Percentiles rank a stretch among this genome's conserved stretches.
phyloP scores from a whole-genome alignment of 2,329 filamentous ascomycete species.

The Aspergillus eucalypticola region DNA sequence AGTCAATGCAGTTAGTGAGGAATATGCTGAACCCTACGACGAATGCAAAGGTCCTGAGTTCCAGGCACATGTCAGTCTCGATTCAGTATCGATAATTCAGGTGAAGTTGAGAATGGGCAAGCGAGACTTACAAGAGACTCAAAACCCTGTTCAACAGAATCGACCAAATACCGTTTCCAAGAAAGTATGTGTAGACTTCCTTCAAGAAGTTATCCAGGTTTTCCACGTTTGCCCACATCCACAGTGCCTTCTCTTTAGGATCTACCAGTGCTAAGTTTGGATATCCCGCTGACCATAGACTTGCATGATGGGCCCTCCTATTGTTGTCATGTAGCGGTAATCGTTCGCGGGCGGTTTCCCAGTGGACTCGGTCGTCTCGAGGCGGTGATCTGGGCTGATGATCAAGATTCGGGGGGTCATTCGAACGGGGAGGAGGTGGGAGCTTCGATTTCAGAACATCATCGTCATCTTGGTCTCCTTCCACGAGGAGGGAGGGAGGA shows the following conservation, averaged over 20 bases:
- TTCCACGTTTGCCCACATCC: slow-evolving; percentile 88
- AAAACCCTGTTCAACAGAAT: slow-evolving; percentile 72
- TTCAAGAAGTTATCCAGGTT: slow-evolving; percentile 86
- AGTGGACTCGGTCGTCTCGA: slow-evolving; percentile 48
- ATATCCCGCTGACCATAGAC: slow-evolving; percentile 31
- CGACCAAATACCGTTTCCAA: slow-evolving; percentile 80
- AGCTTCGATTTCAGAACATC: slow-evolving; percentile 42
- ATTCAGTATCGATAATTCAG: background rate
- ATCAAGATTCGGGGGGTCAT: slow-evolving; percentile 25
- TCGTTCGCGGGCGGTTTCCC: slow-evolving; percentile 51
- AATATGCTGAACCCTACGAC: slow-evolving; percentile 81
- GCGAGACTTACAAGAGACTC: slow-evolving; percentile 65
- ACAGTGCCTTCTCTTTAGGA: slow-evolving; percentile 77
- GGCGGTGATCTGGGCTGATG: slow-evolving; percentile 45
- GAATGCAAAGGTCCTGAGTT: slow-evolving; percentile 73
- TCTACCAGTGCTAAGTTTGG: slow-evolving; percentile 49
- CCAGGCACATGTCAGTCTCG: slow-evolving; percentile 31
- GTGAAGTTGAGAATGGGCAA: background rate
- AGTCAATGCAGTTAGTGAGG: slow-evolving; percentile 82
- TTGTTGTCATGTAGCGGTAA: slow-evolving; percentile 36
- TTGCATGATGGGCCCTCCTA: slow-evolving; percentile 21
- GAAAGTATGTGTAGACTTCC: slow-evolving; percentile 83
- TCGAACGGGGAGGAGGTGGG: slow-evolving; percentile 35
- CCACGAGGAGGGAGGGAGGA: slow-evolving; percentile 62
- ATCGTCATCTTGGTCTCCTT: slow-evolving; percentile 49